Evolutionary conservation across 371 early-diverging fungal species (phyloP).

Genomic region (Mortierella sp.): DNA sequence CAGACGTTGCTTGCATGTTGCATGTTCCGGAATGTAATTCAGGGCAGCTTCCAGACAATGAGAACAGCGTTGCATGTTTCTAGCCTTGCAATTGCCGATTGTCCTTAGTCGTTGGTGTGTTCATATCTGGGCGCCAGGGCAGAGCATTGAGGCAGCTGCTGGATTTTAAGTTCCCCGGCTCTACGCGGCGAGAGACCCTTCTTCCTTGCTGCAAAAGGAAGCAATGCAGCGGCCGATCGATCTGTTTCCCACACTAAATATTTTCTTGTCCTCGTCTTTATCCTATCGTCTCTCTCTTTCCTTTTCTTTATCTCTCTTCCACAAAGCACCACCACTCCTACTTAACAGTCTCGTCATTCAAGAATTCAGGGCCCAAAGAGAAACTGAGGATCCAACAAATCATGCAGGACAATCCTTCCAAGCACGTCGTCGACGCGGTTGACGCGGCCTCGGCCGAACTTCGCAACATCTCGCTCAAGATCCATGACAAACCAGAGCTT

Average conservation of each 20-base stretch:
- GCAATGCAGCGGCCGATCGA: background rate
- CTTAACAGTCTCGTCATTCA: background rate
- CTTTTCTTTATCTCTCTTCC: background rate
- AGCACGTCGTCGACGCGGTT: constrained; percentile 53
- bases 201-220: constrained; percentile 17
- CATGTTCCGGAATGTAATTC: too few species aligned
- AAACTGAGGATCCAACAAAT: background rate
- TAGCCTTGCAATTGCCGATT: too few species aligned
- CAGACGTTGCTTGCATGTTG: too few species aligned
- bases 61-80: too few species aligned
- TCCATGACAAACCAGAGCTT: constrained; percentile 74
- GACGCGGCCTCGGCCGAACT: constrained; percentile 58
- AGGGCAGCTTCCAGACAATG: too few species aligned
- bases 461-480: constrained; percentile 57
- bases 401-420: constrained; percentile 25
- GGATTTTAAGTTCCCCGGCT: too few species aligned
- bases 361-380: background rate
- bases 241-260: too few species aligned
- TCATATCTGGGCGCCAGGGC: too few species aligned
- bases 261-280: too few species aligned
- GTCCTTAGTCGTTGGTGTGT: too few species aligned
- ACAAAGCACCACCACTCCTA: background rate
- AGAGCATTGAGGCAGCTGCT: too few species aligned
- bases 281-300: background rate
- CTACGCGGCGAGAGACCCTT: too few species aligned